Evolutionary conservation across 257 asterid species (phyloP).

Genomic region (Datura wrightii): DNA sequence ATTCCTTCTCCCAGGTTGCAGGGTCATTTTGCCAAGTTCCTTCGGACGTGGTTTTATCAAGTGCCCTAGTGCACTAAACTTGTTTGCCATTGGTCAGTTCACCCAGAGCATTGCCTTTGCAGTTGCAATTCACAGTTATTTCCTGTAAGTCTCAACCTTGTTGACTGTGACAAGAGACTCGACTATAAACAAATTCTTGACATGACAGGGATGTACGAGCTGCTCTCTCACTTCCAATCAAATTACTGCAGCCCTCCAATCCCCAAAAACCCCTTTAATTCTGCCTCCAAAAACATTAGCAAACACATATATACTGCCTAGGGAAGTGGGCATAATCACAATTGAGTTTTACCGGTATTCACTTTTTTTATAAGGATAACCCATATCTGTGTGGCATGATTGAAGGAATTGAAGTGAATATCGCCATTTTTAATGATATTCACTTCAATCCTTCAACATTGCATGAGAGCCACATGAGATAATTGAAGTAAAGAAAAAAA

Average conservation of each 20-base stretch:
- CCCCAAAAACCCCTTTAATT: not conserved
- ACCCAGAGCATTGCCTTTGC: not conserved
- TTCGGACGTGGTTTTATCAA: not conserved
- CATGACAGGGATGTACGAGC: not conserved
- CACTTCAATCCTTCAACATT: not conserved
- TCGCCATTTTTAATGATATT: not conserved
- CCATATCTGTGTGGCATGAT: not conserved
- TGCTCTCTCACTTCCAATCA: slow-evolving; percentile 1
- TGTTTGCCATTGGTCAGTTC: not conserved
- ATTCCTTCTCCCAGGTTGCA: slow-evolving; percentile 9
- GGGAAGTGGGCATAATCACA: not conserved
- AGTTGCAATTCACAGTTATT: not conserved
- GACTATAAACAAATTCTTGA: not conserved
- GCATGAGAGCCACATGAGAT: too few species aligned
- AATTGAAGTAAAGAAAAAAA: too few species aligned
- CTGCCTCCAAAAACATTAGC: not conserved
- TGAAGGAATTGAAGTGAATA: slow-evolving; percentile 11
- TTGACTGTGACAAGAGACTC: not conserved
- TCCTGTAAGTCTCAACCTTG: not conserved
- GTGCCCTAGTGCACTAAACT: not conserved
- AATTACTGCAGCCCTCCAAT: not conserved
- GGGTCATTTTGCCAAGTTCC: slow-evolving; percentile 21
- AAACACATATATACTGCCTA: not conserved
- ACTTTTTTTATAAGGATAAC: not conserved
- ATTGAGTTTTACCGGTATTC: not conserved